Evolutionary conservation across 768 basidiomycete species (phyloP), one percentile per base, ranked within the genome.

Genomic region (Cyathus striatus): DNA sequence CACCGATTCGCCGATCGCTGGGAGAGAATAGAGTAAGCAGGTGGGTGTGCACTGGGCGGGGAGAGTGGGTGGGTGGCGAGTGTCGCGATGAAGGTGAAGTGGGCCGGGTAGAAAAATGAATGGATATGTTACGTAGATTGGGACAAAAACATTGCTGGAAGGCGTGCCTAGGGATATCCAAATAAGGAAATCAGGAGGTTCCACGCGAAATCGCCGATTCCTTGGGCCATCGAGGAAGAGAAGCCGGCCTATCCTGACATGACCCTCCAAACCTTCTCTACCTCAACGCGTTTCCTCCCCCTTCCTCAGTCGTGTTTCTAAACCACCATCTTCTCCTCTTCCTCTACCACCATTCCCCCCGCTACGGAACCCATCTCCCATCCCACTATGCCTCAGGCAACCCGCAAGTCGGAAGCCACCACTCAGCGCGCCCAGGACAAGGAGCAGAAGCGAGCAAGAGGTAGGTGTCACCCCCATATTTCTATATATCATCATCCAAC

Each of bases 391-490:
- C 75, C 78, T 20, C 75, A 72, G 61, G 68, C 72, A 24, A 54
- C 65, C 35, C 71, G 75, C 50, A 69, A 68, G 48, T n/a, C n/a
- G n/a, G 76, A 73, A 55, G 46, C 49, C n/a, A 61, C 65, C 23
- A 51, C 54, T 10, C 77, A 76, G 47, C 72, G 72, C 38, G 69
- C 72, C 13, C 75, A 79, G 42, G 81, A 83, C 51, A 82, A 83
- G 56, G 81, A 83, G 64, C 72, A 78, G 6, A 83, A 83, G 53
- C 68, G 81, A 30, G 78, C 79, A 2, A 65, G 78, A 51, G 80
- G 80, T 62, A 52, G n/a, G 58, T 18, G 17, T 47, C 14, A 5
- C 17, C 23, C 30, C 27, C 16, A 16, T 24, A 21, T 23, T 30
- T 20, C 14, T 33, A 17, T 20, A 10, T 18, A 13, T 16, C 12